A percentile compares a stretch with the other conserved stretches of the same genome.
phyloP scores from a whole-genome alignment of 176 grass and related monocot species.

The Carex cristatella region DNA sequence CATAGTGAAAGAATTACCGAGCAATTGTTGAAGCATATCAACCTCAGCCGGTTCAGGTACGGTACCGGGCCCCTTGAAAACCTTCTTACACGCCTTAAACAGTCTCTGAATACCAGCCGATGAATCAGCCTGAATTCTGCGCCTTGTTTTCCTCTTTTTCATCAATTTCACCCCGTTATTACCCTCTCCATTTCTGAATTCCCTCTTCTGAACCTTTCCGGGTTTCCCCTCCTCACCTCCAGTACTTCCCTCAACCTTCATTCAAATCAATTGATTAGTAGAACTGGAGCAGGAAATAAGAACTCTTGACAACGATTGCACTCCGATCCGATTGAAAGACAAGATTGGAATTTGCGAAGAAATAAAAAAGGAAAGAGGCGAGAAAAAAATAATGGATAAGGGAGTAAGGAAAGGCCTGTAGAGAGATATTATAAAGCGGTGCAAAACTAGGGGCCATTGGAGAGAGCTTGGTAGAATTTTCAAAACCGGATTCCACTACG shows the following conservation, averaged over 20 bases:
- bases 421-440: conserved; percentile 18
- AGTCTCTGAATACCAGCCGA: conserved; percentile 50
- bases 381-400: conserved; percentile 6
- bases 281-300: not conserved
- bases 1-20: conserved; percentile 35
- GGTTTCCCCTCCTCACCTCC: conserved; percentile 14
- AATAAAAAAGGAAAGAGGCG: not conserved
- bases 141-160: conserved; percentile 15
- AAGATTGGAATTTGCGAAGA: not conserved
- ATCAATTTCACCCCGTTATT: conserved; percentile 1
- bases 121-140: conserved; percentile 39
- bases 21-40: conserved; percentile 39
- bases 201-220: conserved; percentile 24
- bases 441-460: conserved; percentile 32
- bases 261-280: not conserved
- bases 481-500: conserved; percentile 23
- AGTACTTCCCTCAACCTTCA: conserved; percentile 49
- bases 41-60: conserved; percentile 57
- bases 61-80: conserved; percentile 66
- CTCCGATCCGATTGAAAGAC: not conserved
- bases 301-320: not conserved
- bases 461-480: conserved; percentile 16
- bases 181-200: conserved; percentile 4
- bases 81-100: conserved; percentile 69
- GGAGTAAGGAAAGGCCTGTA: not conserved